Conservation (phyloP, 371 early-diverging fungal species). For the Rhizopus microsporus region DNA sequence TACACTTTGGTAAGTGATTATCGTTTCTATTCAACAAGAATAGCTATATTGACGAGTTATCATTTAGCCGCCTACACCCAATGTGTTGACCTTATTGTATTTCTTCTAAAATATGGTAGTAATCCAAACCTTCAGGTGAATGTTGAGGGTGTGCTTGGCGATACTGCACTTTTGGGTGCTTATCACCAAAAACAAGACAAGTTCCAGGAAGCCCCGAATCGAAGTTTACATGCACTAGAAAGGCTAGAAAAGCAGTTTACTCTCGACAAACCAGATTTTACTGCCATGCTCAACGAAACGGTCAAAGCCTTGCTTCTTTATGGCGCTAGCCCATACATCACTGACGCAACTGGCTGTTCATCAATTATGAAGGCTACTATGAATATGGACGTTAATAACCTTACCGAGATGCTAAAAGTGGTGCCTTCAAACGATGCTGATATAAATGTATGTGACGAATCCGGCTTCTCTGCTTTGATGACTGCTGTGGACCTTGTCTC, state of each 20-base stretch:
- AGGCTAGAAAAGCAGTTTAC: slow-evolving; percentile 23
- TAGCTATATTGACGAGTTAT: slow-evolving; percentile 3
- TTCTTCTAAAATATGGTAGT: slow-evolving; percentile 34
- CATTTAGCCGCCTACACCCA: slow-evolving; percentile 22
- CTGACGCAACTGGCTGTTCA: slow-evolving; percentile 20
- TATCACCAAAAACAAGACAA: slow-evolving; percentile 24
- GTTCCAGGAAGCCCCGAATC: slow-evolving; percentile 13
- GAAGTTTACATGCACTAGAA: slow-evolving; percentile 17
- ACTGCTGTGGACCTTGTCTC: slow-evolving; percentile 26
- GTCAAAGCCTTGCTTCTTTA: slow-evolving; percentile 24
- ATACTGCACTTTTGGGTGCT: slow-evolving; percentile 27
- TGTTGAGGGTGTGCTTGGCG: slow-evolving; percentile 10
- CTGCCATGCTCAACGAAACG: slow-evolving; percentile 15
- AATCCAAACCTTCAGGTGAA: slow-evolving; percentile 28
- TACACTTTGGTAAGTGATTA: slow-evolving; percentile 46
- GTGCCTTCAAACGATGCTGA: background rate
- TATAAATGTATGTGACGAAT: slow-evolving; percentile 26
- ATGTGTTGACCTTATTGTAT: slow-evolving; percentile 24
- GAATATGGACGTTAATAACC: slow-evolving; percentile 6
- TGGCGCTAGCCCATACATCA: slow-evolving; percentile 43
- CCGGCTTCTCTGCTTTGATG: slow-evolving; percentile 31
- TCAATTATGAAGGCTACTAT: slow-evolving; percentile 29
- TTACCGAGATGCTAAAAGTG: slow-evolving; percentile 12
- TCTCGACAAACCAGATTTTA: slow-evolving; percentile 32
- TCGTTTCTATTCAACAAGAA: background rate